These are phyloP conservation scores for Bromus sterilis DNA, from an alignment of 176 grass and related monocot species.

Conservation along the genomic window DNA sequence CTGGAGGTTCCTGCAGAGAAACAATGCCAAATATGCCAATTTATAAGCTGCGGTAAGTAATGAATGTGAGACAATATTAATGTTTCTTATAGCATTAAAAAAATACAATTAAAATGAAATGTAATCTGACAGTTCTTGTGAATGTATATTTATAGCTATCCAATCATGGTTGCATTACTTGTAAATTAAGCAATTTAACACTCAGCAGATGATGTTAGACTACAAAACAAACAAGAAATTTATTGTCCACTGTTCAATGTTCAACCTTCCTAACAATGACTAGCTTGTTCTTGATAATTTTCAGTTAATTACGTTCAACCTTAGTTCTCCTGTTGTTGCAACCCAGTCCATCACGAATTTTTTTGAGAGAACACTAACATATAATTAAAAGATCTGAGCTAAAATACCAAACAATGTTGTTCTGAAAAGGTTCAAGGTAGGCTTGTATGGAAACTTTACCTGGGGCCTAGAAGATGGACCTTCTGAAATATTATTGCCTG, in stretches of 20 bases:
- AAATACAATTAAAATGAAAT: neutral
- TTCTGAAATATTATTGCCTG: conserved; percentile 5
- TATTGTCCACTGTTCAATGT: neutral
- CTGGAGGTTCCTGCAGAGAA: conserved; percentile 34
- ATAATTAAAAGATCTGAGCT: neutral
- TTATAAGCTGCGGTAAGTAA: conserved; percentile 8
- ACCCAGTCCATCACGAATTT: neutral
- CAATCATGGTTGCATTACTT: conserved; percentile 2
- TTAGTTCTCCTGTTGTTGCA: neutral
- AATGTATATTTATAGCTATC: neutral
- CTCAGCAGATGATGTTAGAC: neutral
- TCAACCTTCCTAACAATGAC: neutral
- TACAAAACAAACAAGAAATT: neutral
- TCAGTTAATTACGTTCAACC: neutral
- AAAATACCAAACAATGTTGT: conserved; percentile 19
- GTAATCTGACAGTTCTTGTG: neutral
- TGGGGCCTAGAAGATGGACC: conserved; percentile 22
- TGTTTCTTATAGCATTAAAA: neutral
- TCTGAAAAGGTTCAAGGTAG: neutral
- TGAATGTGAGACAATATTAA: neutral
- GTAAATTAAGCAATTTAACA: conserved; percentile 5
- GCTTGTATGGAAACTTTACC: neutral
- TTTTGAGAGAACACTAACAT: neutral
- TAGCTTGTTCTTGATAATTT: conserved; percentile 5
- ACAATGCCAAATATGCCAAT: conserved; percentile 11